Base-by-base conservation (phyloP, 2,329 filamentous ascomycete species). In the Cladobotryum mycophilum region DNA sequence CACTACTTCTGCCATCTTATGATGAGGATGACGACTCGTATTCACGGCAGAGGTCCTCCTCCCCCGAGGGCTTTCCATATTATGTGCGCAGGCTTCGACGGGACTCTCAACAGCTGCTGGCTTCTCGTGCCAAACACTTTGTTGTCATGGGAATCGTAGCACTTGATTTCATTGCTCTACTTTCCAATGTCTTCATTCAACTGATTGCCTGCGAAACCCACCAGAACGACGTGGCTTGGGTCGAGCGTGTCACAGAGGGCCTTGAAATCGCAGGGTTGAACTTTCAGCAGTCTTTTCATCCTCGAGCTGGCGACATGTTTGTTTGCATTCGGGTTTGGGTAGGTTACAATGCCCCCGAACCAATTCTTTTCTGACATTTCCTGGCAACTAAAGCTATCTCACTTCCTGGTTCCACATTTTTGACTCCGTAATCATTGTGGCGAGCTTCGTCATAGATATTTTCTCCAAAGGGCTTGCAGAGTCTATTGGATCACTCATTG, bases 271-370 rank as follows among this genome's bases (percentile, higher is more conserved):
- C 78, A 34, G 78, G 80, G 5, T 64, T 86, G 41, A 69, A 69
- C 79, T 2, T 81, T 87, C 61, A 84, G 80, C 49, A 79, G 74
- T 56, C 60, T 86, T 25, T 88, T 88, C 62, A 73, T 88, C 70
- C 58, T 75, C 1, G 85, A 88, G 66, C 65, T 88, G 63, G 49
- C 76, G 9, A 67, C 77, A 3, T 78, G 75, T 30, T 64, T 86
- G 2, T 80, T 81, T 70, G 80, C 80, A 3, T 86, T 84, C 69
- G 83, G 84, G 2, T 65, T 71, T 33, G 58, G 67, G 81, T 86
- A 67, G 61, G 75, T 69, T 11, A 15, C 12, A 9, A 12, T 36
- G 14, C 14, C 13, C 13, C 22, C 33, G 36, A 30, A 3, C 18
- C 4, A 38, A 15, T 42, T 18, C 5, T n/a, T 33, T n/a, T 41